Conservation (phyloP, 2,329 filamentous ascomycete genomes). For the Hypocrella siamensis region DNA sequence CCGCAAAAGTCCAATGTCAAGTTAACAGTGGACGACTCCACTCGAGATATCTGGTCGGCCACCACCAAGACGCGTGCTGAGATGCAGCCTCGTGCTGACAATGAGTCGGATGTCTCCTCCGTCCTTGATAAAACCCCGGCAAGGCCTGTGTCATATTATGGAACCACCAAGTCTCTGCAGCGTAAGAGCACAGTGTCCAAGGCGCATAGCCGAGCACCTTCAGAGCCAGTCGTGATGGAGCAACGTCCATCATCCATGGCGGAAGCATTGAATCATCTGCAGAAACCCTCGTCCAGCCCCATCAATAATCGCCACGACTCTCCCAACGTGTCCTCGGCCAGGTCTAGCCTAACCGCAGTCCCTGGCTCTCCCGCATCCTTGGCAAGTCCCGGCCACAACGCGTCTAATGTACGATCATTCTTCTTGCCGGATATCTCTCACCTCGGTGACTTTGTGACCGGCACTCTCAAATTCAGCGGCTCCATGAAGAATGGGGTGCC, state of each 20-base stretch:
- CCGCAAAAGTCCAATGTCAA: conserved; percentile 18
- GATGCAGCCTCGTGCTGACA: conserved; percentile 39
- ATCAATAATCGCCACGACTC: conserved; percentile 11
- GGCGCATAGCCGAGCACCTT: conserved; percentile 15
- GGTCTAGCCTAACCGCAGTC: conserved; percentile 25
- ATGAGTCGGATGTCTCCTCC: conserved; percentile 33
- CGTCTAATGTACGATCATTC: conserved; percentile 33
- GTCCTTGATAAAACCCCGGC: conserved; percentile 24
- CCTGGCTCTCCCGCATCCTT: conserved; percentile 20
- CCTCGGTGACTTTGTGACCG: conserved; percentile 41
- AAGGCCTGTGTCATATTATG: conserved; percentile 10
- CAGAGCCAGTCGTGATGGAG: conserved; percentile 10
- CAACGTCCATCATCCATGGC: conserved; percentile 16
- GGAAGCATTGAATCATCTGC: conserved; percentile 18
- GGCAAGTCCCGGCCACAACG: conserved; percentile 17
- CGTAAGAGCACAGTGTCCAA: conserved; percentile 23
- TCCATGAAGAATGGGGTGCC: conserved; percentile 36
- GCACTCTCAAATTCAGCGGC: conserved; percentile 34
- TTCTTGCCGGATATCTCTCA: conserved; percentile 38
- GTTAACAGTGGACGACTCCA: conserved; percentile 22
- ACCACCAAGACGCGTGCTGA: conserved; percentile 27
- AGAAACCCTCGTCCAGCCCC: conserved; percentile 19
- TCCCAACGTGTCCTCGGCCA: conserved; percentile 21
- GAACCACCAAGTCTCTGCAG: conserved; percentile 12
- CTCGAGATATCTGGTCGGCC: conserved; percentile 22